Evolutionary conservation across 2,329 filamentous ascomycete genomes (phyloP).

Genomic region (Neopestalotiopsis clavispora): DNA sequence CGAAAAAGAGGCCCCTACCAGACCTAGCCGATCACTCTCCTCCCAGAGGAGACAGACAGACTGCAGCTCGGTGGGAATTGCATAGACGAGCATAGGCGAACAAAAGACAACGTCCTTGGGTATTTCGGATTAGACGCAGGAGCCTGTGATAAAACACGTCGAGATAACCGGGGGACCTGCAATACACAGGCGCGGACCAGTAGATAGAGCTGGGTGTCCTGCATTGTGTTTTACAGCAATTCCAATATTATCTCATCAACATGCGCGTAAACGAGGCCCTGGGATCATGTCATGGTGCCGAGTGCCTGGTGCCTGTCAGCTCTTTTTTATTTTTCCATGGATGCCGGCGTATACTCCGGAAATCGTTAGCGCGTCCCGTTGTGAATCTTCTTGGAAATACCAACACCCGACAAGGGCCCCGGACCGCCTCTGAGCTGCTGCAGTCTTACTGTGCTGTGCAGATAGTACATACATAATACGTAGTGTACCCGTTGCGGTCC

Average conservation of each 20-base stretch:
- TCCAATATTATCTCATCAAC: neutral
- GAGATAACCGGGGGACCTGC: neutral
- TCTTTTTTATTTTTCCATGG: neutral
- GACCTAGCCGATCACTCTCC: neutral
- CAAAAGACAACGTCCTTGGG: neutral
- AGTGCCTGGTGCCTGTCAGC: neutral
- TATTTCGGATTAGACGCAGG: conserved; percentile 11
- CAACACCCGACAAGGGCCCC: conserved; percentile 2
- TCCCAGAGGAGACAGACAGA: neutral
- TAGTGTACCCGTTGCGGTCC: neutral
- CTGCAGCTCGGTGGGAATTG: neutral
- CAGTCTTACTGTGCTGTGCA: neutral
- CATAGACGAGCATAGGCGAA: neutral
- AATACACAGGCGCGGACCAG: neutral
- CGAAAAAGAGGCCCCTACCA: neutral
- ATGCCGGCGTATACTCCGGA: conserved; percentile 1
- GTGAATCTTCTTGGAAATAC: neutral
- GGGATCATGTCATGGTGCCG: neutral
- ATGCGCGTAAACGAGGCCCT: neutral
- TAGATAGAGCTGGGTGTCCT: neutral
- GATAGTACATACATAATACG: neutral
- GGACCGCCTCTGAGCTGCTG: neutral
- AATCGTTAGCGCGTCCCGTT: conserved; percentile 1
- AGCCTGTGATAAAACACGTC: conserved; percentile 6
- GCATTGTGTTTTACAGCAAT: conserved; percentile 4